Percentiles rank a stretch among this genome's conserved stretches.
These are phyloP conservation scores for Abrus pulchellus DNA, from an alignment of 306 rosid species.

Conservation along the genomic window DNA sequence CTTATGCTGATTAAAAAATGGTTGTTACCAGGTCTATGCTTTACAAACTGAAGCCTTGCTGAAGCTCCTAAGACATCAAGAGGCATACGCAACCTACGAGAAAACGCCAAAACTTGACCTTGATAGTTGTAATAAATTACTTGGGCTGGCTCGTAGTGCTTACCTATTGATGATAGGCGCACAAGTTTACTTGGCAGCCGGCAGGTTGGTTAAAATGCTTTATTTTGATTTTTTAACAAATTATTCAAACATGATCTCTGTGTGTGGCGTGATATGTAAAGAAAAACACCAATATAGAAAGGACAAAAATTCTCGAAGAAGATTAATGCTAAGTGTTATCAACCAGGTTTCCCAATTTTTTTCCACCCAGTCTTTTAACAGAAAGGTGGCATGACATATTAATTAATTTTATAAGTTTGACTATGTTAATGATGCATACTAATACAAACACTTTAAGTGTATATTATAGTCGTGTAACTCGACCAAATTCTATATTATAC, in stretches of 20 bases:
- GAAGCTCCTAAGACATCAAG: slow-evolving; percentile 76
- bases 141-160: slow-evolving; percentile 65
- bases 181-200: slow-evolving; percentile 75
- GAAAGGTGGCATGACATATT: neutral
- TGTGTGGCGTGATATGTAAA: slow-evolving; percentile 10
- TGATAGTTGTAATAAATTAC: slow-evolving; percentile 61
- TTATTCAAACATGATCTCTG: slow-evolving; percentile 9
- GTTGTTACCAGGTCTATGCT: slow-evolving; percentile 69
- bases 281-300: neutral
- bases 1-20: slow-evolving; percentile 37
- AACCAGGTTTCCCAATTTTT: neutral
- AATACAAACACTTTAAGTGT: slow-evolving; percentile 21
- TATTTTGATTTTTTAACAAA: slow-evolving; percentile 7
- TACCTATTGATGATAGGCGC: slow-evolving; percentile 71
- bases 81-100: slow-evolving; percentile 73
- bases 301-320: neutral
- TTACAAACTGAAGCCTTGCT: slow-evolving; percentile 87
- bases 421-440: neutral
- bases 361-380: neutral
- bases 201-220: slow-evolving; percentile 73
- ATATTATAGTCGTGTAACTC: neutral
- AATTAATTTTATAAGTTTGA: slow-evolving; percentile 22
- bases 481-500: neutral
- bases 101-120: slow-evolving; percentile 67
- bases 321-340: slow-evolving; percentile 7